Evolutionary conservation across 768 basidiomycete genomes (phyloP).

Genomic region (Mrakia frigida): DNA sequence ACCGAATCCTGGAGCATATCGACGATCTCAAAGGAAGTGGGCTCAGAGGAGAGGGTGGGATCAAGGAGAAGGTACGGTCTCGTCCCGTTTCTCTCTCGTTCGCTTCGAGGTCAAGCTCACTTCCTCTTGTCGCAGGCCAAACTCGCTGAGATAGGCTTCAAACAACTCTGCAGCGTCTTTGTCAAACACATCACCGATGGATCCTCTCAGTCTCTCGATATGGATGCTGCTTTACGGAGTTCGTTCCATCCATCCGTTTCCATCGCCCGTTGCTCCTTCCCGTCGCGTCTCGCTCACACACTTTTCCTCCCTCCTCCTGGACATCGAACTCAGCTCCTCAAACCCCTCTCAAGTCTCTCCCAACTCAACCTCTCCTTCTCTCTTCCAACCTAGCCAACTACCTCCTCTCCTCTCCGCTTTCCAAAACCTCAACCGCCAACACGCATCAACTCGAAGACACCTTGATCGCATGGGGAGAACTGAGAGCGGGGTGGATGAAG

Average conservation of each 20-base stretch:
- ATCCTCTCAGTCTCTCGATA: background rate
- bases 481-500: slow-evolving; percentile 20
- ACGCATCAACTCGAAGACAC: slow-evolving; percentile 6
- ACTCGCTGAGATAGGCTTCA: slow-evolving; percentile 20
- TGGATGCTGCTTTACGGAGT: slow-evolving; percentile 1
- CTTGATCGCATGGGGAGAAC: background rate
- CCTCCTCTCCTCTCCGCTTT: slow-evolving; percentile 6
- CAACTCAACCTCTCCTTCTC: background rate
- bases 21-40: slow-evolving; percentile 20
- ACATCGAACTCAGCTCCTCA: background rate
- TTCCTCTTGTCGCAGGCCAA: background rate
- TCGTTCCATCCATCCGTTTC: background rate
- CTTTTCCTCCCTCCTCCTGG: background rate
- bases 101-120: background rate
- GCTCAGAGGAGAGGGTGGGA: slow-evolving; percentile 19
- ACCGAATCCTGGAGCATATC: slow-evolving; percentile 5
- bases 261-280: too few relatives aligned
- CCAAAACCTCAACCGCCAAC: background rate
- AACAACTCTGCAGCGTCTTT: slow-evolving; percentile 15
- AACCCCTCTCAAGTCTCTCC: background rate
- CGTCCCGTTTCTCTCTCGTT: too few relatives aligned
- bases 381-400: slow-evolving; percentile 3
- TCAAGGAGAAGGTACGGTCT: slow-evolving; percentile 13
- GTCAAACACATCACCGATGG: background rate
- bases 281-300: background rate